Base-by-base conservation (phyloP, 1,284 basidiomycete genomes). In the Pseudozyma tsukubaensis region DNA sequence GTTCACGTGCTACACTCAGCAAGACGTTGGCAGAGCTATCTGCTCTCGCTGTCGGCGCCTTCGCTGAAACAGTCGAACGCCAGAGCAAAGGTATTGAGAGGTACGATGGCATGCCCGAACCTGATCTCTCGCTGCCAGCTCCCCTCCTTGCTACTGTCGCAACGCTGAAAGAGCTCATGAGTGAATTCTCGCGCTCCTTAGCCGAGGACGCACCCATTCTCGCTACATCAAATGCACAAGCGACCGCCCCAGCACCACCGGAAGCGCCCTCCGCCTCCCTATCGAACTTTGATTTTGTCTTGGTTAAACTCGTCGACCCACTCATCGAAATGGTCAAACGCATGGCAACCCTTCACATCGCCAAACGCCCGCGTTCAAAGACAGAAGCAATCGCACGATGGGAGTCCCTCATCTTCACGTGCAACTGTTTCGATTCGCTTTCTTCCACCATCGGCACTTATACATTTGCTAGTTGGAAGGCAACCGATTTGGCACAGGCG, bases 1-100 rank as follows among this genome's bases (percentile, higher is more conserved):
- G 96, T 0, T 87, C 89, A 12, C 87, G 91, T 8, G 93, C 95
- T 0, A 76, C 91, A 34, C 86, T 98, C 61, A 92, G 91, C 3
- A 88, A 87, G 66, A 91, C 92, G 0, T 86, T 99, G 18, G 87
- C 90, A 77, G 94, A 97, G 92, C 44, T 78, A 11, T 64, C 63
- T 24, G 51, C 67, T 13, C 21, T 47, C 3, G 62, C 72, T 9
- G 73, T 80, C n/a, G 43, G 21, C 11, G 73, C 77, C 2, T 81
- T 84, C 32, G 52, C 70, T 12, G 69, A 58, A 9, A 76, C 77
- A 12, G 71, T 83, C n/a, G 68, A 82, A 34, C 42, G 71, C 2
- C 77, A 78, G 40, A 74, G 64, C 1, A 45, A 44, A 2, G 77
- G 80, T 0, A 69, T 81, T 9, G 43, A 59, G 14, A 44, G 75